Percentiles rank a stretch among this genome's conserved stretches.
Evolutionary conservation across 495 filamentous ascomycete species (phyloP).

Genomic region (Aspergillus leporis): DNA sequence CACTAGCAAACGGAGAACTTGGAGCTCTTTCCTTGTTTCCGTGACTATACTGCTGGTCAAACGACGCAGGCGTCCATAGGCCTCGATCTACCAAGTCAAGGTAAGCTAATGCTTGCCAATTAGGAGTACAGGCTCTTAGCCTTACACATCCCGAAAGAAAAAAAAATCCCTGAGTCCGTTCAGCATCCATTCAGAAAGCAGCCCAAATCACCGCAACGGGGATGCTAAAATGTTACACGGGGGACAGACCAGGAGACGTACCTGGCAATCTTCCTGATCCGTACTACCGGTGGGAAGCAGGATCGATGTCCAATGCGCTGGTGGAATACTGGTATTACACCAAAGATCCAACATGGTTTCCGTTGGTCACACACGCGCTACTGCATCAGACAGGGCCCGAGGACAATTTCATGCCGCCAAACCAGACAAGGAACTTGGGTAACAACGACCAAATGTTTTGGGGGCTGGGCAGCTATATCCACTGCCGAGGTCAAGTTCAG

Average conservation of each 20-base stretch:
- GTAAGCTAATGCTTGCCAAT: slow-evolving; percentile 16
- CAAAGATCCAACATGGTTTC: slow-evolving; percentile 68
- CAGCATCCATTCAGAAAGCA: slow-evolving; percentile 49
- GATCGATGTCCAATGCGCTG: slow-evolving; percentile 68
- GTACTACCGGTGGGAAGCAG: slow-evolving; percentile 80
- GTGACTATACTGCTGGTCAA: slow-evolving; percentile 6
- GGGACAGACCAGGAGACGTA: slow-evolving; percentile 63
- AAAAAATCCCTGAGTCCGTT: neutral
- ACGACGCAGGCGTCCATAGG: slow-evolving; percentile 22
- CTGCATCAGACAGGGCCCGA: slow-evolving; percentile 64
- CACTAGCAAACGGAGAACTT: neutral
- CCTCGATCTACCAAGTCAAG: slow-evolving; percentile 17
- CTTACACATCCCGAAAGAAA: neutral
- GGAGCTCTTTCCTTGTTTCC: slow-evolving; percentile 2
- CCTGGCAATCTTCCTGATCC: slow-evolving; percentile 69
- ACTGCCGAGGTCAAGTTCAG: slow-evolving; percentile 74
- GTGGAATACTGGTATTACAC: slow-evolving; percentile 82
- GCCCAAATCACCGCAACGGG: slow-evolving; percentile 40
- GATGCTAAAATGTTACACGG: slow-evolving; percentile 61
- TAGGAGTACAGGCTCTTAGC: no score
- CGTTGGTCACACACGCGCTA: slow-evolving; percentile 61
- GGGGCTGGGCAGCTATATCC: slow-evolving; percentile 72
- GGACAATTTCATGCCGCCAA: slow-evolving; percentile 70
- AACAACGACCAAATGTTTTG: slow-evolving; percentile 87
- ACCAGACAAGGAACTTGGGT: slow-evolving; percentile 71